These are phyloP conservation scores for Botrytis sinoallii DNA, from an alignment of 2,329 filamentous ascomycete genomes.

Conservation along the genomic window DNA sequence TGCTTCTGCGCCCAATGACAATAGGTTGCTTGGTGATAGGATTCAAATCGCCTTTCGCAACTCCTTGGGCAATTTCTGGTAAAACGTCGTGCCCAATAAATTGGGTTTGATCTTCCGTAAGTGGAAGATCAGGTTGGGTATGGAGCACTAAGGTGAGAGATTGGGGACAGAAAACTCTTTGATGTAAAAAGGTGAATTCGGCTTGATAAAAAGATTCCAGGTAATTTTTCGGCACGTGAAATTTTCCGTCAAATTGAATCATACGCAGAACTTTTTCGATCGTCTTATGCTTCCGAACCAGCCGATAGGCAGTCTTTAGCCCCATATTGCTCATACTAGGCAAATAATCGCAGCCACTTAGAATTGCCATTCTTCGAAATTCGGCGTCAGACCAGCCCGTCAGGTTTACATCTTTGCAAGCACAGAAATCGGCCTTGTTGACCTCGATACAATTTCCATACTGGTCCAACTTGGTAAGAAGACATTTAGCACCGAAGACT, in stretches of 20 bases:
- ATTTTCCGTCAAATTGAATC: conserved; percentile 86
- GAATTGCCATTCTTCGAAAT: conserved; percentile 91
- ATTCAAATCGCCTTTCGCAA: conserved; percentile 80
- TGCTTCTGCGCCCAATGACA: conserved; percentile 29
- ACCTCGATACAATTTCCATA: conserved; percentile 93
- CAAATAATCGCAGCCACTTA: conserved; percentile 97
- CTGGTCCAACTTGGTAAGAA: conserved; percentile 91
- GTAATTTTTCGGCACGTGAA: conserved; percentile 76
- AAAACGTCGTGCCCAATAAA: conserved; percentile 78
- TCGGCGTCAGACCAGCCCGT: conserved; percentile 89
- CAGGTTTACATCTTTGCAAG: conserved; percentile 82
- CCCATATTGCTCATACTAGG: conserved; percentile 80
- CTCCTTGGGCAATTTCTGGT: conserved; percentile 63
- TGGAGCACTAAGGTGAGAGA: conserved; percentile 70
- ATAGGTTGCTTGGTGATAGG: conserved; percentile 77
- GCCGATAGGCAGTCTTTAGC: conserved; percentile 86
- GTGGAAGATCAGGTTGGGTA: conserved; percentile 59
- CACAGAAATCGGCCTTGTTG: conserved; percentile 81
- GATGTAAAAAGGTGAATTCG: conserved; percentile 88
- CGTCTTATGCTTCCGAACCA: conserved; percentile 85
- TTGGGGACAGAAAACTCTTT: conserved; percentile 86
- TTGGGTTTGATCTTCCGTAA: conserved; percentile 67
- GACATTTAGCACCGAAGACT: conserved; percentile 86
- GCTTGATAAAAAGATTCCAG: conserved; percentile 78
- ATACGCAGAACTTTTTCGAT: conserved; percentile 78